phyloP scores from a whole-genome alignment of 169 alveolate species.

The Plasmodium relictum region DNA sequence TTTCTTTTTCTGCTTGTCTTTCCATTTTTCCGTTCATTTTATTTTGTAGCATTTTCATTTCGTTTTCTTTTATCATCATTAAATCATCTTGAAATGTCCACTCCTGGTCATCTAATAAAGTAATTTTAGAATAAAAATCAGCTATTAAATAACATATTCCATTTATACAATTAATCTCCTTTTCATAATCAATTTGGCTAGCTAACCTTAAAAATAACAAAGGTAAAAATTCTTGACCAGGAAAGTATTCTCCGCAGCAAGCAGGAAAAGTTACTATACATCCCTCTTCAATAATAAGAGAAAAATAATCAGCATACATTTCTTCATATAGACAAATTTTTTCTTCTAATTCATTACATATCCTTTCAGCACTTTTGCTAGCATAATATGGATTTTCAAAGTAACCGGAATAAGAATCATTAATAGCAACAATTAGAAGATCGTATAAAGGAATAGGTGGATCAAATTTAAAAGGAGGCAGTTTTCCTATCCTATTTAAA shows the following conservation, averaged over 20 bases:
- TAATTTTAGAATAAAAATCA: conserved; percentile 53
- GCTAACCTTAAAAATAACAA: conserved; percentile 74
- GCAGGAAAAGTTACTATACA: conserved; percentile 62
- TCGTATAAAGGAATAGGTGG: conserved; percentile 80
- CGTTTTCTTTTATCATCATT: conserved; percentile 43
- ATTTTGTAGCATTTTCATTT: not conserved
- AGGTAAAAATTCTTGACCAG: conserved; percentile 84
- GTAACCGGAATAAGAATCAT: conserved; percentile 48
- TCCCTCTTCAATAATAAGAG: conserved; percentile 53
- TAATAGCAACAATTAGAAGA: conserved; percentile 78
- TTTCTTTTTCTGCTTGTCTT: not conserved
- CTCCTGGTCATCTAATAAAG: conserved; percentile 26
- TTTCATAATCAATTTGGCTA: conserved; percentile 61
- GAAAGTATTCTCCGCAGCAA: conserved; percentile 80
- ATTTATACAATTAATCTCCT: conserved; percentile 53
- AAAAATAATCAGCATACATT: conserved; percentile 75
- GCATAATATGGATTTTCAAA: conserved; percentile 62
- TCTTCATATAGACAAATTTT: conserved; percentile 41
- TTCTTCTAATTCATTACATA: conserved; percentile 58
- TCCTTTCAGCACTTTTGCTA: conserved; percentile 20
- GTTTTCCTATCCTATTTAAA: conserved; percentile 82
- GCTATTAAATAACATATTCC: conserved; percentile 66
- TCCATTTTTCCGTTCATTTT: not conserved
- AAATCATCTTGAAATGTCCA: conserved; percentile 71
- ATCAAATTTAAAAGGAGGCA: conserved; percentile 81